Evolutionary conservation across 306 rosid genomes (phyloP).

Genomic region (Notholithocarpus densiflorus): DNA sequence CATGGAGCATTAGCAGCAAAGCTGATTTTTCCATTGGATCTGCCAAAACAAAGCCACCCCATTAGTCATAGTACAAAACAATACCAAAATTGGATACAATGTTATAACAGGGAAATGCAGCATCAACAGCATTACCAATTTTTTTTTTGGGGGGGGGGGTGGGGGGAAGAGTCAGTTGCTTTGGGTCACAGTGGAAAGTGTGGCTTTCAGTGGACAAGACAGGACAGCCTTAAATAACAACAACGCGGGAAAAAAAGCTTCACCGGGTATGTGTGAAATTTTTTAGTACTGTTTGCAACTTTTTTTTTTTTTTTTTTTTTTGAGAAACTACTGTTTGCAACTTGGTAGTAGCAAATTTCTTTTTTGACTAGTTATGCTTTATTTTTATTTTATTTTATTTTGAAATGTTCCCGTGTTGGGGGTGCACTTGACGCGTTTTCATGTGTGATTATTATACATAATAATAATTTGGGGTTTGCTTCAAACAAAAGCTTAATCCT

Average conservation of each 20-base stretch:
- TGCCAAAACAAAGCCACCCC: conserved; percentile 26
- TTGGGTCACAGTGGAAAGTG: conserved; percentile 3
- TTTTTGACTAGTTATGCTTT: background rate
- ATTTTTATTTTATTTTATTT: no score
- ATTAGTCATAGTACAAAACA: background rate
- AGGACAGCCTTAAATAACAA: conserved; percentile 31
- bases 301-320: no score
- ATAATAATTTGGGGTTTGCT: conserved; percentile 5
- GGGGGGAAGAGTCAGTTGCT: background rate
- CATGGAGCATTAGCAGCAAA: conserved; percentile 14
- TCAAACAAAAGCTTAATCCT: conserved; percentile 2
- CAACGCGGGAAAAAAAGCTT: conserved; percentile 36
- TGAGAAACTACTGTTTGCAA: no score
- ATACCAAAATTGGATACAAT: background rate
- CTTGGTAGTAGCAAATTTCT: background rate
- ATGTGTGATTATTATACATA: conserved; percentile 9
- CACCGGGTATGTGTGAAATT: background rate
- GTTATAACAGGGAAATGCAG: background rate
- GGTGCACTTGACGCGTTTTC: conserved; percentile 41
- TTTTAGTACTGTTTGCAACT: background rate
- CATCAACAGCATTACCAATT: background rate
- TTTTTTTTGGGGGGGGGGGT: no score
- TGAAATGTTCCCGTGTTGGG: background rate
- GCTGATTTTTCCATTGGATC: conserved; percentile 49
- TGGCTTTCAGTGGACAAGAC: background rate